Conservation (phyloP, 768 basidiomycete genomes). For the Rhodotorula diobovata region DNA sequence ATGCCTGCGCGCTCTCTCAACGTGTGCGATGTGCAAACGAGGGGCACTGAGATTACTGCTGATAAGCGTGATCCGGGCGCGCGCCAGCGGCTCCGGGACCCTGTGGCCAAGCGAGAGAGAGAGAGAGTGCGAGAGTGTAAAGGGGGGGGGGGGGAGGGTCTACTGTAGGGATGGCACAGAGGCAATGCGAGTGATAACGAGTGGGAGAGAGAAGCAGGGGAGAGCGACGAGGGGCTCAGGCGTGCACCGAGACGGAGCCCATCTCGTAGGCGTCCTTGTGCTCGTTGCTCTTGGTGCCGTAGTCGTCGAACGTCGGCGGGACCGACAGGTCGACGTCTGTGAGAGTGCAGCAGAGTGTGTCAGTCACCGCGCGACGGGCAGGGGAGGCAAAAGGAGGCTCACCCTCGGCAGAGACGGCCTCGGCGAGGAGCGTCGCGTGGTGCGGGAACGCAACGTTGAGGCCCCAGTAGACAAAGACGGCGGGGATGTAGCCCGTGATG, state of each 20-base stretch:
- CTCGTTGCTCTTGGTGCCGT: not conserved
- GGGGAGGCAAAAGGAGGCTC: not conserved
- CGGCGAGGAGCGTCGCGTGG: constrained; percentile 30
- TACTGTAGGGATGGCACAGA: not conserved
- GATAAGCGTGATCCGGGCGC: too few relatives aligned
- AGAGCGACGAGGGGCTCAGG: not conserved
- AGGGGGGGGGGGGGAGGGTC: too few relatives aligned
- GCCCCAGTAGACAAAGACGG: constrained; percentile 19
- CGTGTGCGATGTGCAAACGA: too few relatives aligned
- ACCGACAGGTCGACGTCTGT: constrained; percentile 22
- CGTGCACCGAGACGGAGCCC: not conserved
- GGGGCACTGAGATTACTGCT: too few relatives aligned
- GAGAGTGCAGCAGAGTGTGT: not conserved
- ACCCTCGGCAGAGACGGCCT: constrained; percentile 31
- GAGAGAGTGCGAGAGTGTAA: too few relatives aligned
- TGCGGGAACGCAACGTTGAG: constrained; percentile 36
- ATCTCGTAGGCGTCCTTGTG: constrained; percentile 22
- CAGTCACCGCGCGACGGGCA: not conserved
- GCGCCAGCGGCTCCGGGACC: too few relatives aligned
- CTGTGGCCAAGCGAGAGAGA: too few relatives aligned
- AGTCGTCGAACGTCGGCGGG: constrained; percentile 8
- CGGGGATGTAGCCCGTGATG: constrained; percentile 27
- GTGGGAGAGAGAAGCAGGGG: too few relatives aligned
- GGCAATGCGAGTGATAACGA: not conserved
- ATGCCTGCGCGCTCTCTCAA: too few relatives aligned